Evolutionary conservation across 2,329 filamentous ascomycete species (phyloP).

Genomic region (Arthrobotrys sinensis): DNA sequence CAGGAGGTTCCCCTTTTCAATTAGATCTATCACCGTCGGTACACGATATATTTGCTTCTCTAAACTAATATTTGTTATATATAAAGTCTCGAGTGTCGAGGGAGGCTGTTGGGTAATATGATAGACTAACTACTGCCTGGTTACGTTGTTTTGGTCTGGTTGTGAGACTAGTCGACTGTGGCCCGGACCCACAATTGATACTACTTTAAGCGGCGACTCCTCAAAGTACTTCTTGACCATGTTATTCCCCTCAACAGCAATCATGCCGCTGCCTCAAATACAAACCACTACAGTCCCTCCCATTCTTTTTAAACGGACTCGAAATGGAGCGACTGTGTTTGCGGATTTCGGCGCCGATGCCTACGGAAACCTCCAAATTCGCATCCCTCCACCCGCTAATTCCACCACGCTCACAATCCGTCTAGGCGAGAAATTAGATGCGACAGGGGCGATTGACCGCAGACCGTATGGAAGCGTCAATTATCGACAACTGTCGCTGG

Average conservation of each 20-base stretch:
- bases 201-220: no score
- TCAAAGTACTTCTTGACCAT: background rate
- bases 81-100: no score
- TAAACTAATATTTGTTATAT: no score
- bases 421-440: slow-evolving; percentile 34
- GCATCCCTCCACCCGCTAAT: background rate
- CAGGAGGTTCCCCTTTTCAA: slow-evolving; percentile 4
- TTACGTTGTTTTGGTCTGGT: no score
- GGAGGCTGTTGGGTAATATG: no score
- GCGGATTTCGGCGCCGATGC: slow-evolving; percentile 37
- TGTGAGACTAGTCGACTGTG: no score
- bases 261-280: slow-evolving; percentile 2
- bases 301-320: background rate
- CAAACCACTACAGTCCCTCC: slow-evolving; percentile 4
- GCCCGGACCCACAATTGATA: background rate
- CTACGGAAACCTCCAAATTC: slow-evolving; percentile 37
- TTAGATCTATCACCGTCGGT: background rate
- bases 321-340: slow-evolving; percentile 14
- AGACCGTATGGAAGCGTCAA: slow-evolving; percentile 37
- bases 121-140: no score
- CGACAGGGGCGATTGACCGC: slow-evolving; percentile 18
- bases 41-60: no score
- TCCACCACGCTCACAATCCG: slow-evolving; percentile 8
- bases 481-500: slow-evolving; percentile 12
- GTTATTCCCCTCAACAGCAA: background rate